A percentile compares a stretch with the other conserved stretches of the same genome.
phyloP scores from a whole-genome alignment of 345 rosid species.

The Camelina laxa region DNA sequence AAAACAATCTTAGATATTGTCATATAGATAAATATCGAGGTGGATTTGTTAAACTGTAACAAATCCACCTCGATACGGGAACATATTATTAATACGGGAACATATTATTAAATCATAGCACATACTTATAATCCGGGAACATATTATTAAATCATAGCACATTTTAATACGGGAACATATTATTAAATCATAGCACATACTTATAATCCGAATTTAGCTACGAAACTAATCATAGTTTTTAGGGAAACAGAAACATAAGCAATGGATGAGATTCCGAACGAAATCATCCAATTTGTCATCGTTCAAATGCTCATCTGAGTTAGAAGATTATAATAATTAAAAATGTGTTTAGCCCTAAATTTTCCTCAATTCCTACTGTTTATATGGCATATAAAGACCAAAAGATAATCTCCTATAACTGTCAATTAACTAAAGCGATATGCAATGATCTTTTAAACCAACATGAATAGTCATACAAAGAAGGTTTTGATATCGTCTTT shows the following conservation, averaged over 20 bases:
- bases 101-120: no score
- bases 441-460: constrained; percentile 1
- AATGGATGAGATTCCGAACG: neutral
- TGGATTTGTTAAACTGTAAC: neutral
- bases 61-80: no score
- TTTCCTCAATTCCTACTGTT: neutral
- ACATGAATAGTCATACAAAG: neutral
- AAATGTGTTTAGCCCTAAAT: neutral
- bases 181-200: neutral
- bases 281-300: neutral
- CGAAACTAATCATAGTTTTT: neutral
- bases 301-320: neutral
- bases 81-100: neutral
- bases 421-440: neutral
- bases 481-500: neutral
- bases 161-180: neutral
- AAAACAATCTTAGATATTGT: neutral
- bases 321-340: neutral
- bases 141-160: no score
- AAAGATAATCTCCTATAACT: neutral
- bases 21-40: no score
- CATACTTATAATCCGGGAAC: neutral
- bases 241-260: neutral
- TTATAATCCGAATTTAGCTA: neutral
- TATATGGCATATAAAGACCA: neutral